phyloP scores from a whole-genome alignment of 2,329 filamentous ascomycete genomes.

The Aspergillus tubingensis region DNA sequence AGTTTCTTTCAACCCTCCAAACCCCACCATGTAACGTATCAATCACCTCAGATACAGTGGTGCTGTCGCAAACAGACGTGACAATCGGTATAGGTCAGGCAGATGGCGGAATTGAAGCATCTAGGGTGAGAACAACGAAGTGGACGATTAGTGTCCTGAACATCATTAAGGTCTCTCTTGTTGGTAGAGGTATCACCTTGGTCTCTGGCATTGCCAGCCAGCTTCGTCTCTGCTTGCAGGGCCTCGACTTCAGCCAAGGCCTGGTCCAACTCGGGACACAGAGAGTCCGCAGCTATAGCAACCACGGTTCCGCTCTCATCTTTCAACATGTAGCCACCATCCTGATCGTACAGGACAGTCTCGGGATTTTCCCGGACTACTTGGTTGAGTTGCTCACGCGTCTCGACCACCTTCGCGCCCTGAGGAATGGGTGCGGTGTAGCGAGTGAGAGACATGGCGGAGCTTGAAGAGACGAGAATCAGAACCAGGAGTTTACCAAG shows the following conservation, averaged over 20 bases:
- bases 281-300: neutral
- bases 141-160: neutral
- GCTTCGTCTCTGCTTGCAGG: neutral
- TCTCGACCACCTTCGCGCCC: conserved; percentile 7
- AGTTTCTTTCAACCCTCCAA: neutral
- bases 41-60: conserved; percentile 1
- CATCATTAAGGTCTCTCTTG: neutral
- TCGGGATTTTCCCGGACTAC: neutral
- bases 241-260: conserved; percentile 3
- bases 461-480: neutral
- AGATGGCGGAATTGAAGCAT: conserved; percentile 1
- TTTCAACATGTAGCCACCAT: conserved; percentile 11
- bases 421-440: conserved; percentile 23
- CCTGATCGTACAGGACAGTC: conserved; percentile 5
- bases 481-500: neutral
- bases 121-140: conserved; percentile 1
- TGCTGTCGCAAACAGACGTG: neutral
- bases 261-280: neutral
- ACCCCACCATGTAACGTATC: neutral
- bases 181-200: neutral
- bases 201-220: neutral
- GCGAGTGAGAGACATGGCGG: conserved; percentile 1
- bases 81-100: conserved; percentile 7
- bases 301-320: neutral
- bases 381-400: conserved; percentile 5